Base-by-base conservation (phyloP, 805 yeast genomes). In the Wickerhamomyces strasburgensis region DNA sequence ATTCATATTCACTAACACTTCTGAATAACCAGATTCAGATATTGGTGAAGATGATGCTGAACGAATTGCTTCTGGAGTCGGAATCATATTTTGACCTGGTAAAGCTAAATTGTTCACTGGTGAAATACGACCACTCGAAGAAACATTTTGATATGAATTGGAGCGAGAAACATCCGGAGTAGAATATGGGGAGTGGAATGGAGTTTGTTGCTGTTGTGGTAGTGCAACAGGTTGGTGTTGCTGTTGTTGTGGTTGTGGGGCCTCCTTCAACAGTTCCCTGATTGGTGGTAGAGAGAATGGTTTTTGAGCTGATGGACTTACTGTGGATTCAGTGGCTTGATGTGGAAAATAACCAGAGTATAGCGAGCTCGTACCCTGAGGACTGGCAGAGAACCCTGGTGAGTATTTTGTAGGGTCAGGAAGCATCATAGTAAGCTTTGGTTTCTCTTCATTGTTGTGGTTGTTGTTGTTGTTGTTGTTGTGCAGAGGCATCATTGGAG, bases 341-440 rank as follows among this genome's bases (percentile, higher is more conserved):
- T 40, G 36, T 14, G 33, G 35, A 21, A 29, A 34, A 27, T 27
- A 27, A 13, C 29, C 30, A 3, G 27, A 29, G 11, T 39, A 26
- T 17, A 5, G 27, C 7, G 28, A 14, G 16, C 16, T 10, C 5
- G 29, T 37, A 29, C 25, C 19, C 19, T 13, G 14, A 10, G 32
- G 41, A 11, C 25, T 21, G 7, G 25, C 7, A 5, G 32, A 21
- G 3, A 27, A 26, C 21, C 18, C 35, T 8, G 49, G 39, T 3
- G 48, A 37, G 27, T 42, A 38, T 29, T 46, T 40, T 10, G 42
- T n/a, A 8, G 54, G 51, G 27, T 46, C 47, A 11, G 54, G 54
- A 2, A 46, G 39, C 44, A 45, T 39, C 48, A 45, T 43, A 11
- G 38, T 29, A 11, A 48, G 38, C 29, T 40, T 40, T 16, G 48